phyloP scores from a whole-genome alignment of 148 eudicot species.

The Rhododendron henanense region DNA sequence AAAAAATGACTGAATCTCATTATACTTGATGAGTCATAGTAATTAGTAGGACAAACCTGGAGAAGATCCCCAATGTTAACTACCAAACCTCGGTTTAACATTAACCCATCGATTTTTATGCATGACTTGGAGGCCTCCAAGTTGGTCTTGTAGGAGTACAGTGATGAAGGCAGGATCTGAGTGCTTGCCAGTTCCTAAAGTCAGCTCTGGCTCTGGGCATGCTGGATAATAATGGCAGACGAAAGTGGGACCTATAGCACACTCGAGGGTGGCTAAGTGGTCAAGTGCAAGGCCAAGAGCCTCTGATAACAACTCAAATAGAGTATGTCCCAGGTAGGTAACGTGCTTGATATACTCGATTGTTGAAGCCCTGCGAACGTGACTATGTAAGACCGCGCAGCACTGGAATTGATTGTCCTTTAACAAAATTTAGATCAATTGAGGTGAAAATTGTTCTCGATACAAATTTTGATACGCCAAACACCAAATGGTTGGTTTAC shows the following conservation, averaged over 20 bases:
- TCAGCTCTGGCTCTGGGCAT: slow-evolving; percentile 16
- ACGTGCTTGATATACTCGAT: not conserved
- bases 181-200: slow-evolving; percentile 7
- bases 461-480: not conserved
- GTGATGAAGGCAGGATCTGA: slow-evolving; percentile 8
- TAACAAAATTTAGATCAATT: not conserved
- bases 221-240: slow-evolving; percentile 6
- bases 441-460: not conserved
- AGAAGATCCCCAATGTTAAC: slow-evolving; percentile 6
- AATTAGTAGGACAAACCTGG: not conserved
- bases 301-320: slow-evolving; percentile 10
- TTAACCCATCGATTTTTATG: slow-evolving; percentile 8
- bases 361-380: not conserved
- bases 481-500: not conserved
- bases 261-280: not conserved
- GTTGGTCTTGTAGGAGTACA: slow-evolving; percentile 7
- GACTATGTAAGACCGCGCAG: not conserved
- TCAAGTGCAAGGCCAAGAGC: slow-evolving; percentile 2
- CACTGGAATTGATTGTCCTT: not conserved
- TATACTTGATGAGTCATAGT: not conserved
- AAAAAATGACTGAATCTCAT: not conserved
- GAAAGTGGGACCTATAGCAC: not conserved
- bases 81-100: slow-evolving; percentile 5
- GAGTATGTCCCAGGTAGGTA: not conserved
- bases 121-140: slow-evolving; percentile 8